These are phyloP conservation scores for Calonectria montana DNA, from an alignment of 2,329 filamentous ascomycete species.

Conservation along the genomic window DNA sequence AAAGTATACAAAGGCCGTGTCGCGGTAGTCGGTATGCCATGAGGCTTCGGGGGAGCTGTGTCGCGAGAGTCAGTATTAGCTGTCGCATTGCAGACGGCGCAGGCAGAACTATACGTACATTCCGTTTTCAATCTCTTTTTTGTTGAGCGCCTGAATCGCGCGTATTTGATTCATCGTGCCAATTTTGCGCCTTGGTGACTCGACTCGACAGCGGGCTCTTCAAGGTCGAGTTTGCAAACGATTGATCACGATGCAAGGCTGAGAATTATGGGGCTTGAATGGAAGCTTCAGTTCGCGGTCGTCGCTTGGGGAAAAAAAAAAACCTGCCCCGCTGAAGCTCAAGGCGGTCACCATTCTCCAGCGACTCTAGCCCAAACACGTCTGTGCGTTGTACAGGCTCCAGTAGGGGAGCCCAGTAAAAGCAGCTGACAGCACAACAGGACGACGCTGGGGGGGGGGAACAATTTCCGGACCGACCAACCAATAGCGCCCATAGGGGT, in stretches of 20 bases:
- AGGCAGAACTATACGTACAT: slow-evolving; percentile 65
- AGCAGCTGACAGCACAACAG: slow-evolving; percentile 6
- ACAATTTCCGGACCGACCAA: slow-evolving; percentile 51
- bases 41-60: slow-evolving; percentile 83
- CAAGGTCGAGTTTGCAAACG: slow-evolving; percentile 1
- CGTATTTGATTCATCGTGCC: slow-evolving; percentile 90
- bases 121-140: slow-evolving; percentile 91
- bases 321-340: slow-evolving; percentile 27
- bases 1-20: slow-evolving; percentile 96
- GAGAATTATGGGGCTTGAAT: slow-evolving; percentile 14
- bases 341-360: slow-evolving; percentile 3
- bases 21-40: slow-evolving; percentile 97
- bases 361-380: neutral
- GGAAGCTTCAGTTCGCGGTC: slow-evolving; percentile 1
- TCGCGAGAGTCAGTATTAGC: slow-evolving; percentile 37
- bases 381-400: slow-evolving; percentile 18
- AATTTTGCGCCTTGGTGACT: neutral
- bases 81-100: neutral
- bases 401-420: slow-evolving; percentile 8
- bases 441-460: slow-evolving; percentile 36
- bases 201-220: neutral
- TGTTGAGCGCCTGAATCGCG: slow-evolving; percentile 92
- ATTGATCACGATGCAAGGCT: slow-evolving; percentile 27
- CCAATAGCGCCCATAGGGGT: slow-evolving; percentile 22
- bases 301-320: slow-evolving; percentile 2